Conservation (phyloP, 1,284 basidiomycete species). For the Ganoderma multipileum region DNA sequence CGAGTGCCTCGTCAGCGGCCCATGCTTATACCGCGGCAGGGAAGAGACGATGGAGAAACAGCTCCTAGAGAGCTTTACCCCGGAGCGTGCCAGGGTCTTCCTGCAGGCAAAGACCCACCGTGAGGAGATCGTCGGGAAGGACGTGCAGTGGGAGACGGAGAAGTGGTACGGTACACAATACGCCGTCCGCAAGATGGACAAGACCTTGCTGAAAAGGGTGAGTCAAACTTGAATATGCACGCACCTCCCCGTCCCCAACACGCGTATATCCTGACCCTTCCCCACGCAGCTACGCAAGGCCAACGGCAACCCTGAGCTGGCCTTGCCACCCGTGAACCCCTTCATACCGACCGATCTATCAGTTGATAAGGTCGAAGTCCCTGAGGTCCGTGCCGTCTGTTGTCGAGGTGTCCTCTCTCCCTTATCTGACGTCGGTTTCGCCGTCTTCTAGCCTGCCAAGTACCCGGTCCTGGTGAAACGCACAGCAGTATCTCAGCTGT, state of each 20-base stretch:
- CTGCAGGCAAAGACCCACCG: constrained; percentile 48
- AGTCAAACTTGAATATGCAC: background rate
- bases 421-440: background rate
- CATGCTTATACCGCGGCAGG: constrained; percentile 29
- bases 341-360: constrained; percentile 63
- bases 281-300: constrained; percentile 45
- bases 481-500: constrained; percentile 30
- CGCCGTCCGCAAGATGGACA: constrained; percentile 46
- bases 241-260: background rate
- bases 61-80: constrained; percentile 31
- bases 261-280: constrained; percentile 6
- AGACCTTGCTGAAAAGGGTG: constrained; percentile 52
- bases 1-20: constrained; percentile 31
- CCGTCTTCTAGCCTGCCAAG: constrained; percentile 28
- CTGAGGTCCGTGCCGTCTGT: constrained; percentile 31
- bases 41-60: constrained; percentile 32
- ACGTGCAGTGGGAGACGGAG: constrained; percentile 49
- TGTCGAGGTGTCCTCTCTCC: background rate
- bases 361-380: constrained; percentile 58
- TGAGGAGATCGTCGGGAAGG: constrained; percentile 44
- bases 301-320: constrained; percentile 30
- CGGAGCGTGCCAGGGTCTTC: constrained; percentile 52
- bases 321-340: constrained; percentile 48
- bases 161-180: constrained; percentile 66
- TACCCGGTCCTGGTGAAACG: constrained; percentile 32